Evolutionary conservation across 805 yeast species (phyloP).

Genomic region (Cyberlindnera veronae): DNA sequence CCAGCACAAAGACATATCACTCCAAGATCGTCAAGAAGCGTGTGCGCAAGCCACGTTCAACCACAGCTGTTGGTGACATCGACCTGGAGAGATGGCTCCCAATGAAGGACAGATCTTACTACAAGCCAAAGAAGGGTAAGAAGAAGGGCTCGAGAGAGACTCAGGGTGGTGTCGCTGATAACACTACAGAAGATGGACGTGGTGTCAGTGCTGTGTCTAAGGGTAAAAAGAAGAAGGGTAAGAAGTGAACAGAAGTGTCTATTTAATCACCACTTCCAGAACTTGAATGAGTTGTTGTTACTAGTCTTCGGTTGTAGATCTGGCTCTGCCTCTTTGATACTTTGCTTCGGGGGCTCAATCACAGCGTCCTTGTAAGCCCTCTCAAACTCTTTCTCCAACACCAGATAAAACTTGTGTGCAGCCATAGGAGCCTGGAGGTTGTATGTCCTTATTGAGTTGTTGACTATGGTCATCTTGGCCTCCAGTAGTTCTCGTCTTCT

Average conservation of each 20-base stretch:
- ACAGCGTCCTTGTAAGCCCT: constrained; percentile 36
- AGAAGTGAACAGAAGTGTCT: too few species aligned
- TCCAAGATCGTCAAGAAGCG: constrained; percentile 29
- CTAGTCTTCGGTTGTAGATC: too few species aligned
- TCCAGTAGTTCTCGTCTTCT: constrained; percentile 24
- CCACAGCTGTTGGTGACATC: constrained; percentile 36
- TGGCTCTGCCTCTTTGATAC: too few species aligned
- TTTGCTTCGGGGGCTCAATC: too few species aligned
- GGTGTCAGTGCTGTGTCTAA: too few species aligned
- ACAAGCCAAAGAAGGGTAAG: constrained; percentile 69
- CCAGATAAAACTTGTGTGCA: constrained; percentile 53
- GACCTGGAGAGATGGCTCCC: constrained; percentile 92
- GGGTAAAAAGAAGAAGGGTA: too few species aligned
- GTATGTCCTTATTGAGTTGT: constrained; percentile 51
- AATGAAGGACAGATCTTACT: constrained; percentile 76
- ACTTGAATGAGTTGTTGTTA: too few species aligned
- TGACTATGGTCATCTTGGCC: constrained; percentile 37
- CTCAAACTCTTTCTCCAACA: constrained; percentile 41
- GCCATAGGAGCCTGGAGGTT: constrained; percentile 62
- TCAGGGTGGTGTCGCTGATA: constrained; percentile 58
- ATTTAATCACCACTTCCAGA: too few species aligned
- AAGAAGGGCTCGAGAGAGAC: constrained; percentile 38
- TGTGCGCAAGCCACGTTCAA: constrained; percentile 34
- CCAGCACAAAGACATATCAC: neutral
- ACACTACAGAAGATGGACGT: constrained; percentile 43